Conservation (phyloP, 352 stramenopile species). For the Phytophthora quininea region DNA sequence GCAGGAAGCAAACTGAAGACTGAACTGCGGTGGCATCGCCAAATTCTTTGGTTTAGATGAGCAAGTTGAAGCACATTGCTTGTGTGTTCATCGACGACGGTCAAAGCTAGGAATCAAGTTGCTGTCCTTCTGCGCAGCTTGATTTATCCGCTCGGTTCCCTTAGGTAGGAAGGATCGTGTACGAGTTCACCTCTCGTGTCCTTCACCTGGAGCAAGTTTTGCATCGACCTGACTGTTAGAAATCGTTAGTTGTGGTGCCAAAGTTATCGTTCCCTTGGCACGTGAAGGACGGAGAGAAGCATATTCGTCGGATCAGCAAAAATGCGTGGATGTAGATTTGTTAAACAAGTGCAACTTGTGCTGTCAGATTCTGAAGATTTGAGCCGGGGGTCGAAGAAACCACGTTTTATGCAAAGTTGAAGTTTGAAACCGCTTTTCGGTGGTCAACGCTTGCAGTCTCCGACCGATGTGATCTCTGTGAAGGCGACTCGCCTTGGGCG, state of each 20-base stretch:
- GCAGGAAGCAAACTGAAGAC: constrained; percentile 24
- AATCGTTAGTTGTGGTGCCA: constrained; percentile 15
- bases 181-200: constrained; percentile 6
- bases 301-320: not conserved
- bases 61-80: not conserved
- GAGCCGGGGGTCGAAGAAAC: not conserved
- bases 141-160: constrained; percentile 18
- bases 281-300: not conserved
- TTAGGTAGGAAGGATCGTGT: not conserved
- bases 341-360: not conserved
- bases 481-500: too few species aligned
- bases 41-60: not conserved
- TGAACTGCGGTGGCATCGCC: not conserved
- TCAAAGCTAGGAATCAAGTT: not conserved
- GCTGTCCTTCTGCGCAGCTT: constrained; percentile 13
- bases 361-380: not conserved
- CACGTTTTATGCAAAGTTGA: not conserved
- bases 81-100: not conserved
- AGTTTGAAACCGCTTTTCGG: too few species aligned
- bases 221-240: constrained; percentile 11
- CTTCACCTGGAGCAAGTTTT: constrained; percentile 15
- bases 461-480: too few species aligned
- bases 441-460: too few species aligned
- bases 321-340: constrained; percentile 1
- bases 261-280: not conserved